Base-by-base conservation (phyloP, 371 early-diverging fungal species). In the Circinella minor region DNA sequence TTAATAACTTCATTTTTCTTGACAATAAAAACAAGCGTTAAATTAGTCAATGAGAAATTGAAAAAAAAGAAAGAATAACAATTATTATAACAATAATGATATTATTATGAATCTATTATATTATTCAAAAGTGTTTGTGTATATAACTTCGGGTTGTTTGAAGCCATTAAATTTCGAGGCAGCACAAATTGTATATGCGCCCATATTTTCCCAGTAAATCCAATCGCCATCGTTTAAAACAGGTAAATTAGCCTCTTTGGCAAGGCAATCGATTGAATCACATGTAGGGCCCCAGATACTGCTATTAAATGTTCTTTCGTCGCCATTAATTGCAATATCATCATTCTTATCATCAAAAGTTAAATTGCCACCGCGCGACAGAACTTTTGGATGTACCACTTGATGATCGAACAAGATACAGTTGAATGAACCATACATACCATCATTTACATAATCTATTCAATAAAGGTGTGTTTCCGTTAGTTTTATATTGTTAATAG, bases 201-300 rank as follows among this genome's bases (percentile, higher is more conserved):
- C 99, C 98, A 98, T 98, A 79, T 92, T 86, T 63, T 94, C 92
- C 83, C 94, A 98, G 79, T 92, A 91, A 63, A 99, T 84, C 98
- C 98, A 99, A 78, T 99, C 99, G 65, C 98, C 98, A 36, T 95
- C 88, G 61, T 93, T 87, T 74, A 99, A 84, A 76, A 92, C 88
- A 55, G 98, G 98, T 61, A 99, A 84, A 66, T 66, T 66, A 14
- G 86, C 77, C 51, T 89, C 84, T 62, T 89, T 82, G 71, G 87
- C 88, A 63, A 99, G 90, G 78, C 95, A 95, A 83, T 99, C 99
- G 72, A 98, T 95, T 18, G 97, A 96, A 82, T 99, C 98, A 81
- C 99, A 99, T 57, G 98, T 99, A 37, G 98, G 99, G 14, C 98
- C 98, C 98, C 98, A 98, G 68, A 97, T 85, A 77, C 90, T 91